Conservation (phyloP, 345 rosid genomes). For the Aegle marmelos region DNA sequence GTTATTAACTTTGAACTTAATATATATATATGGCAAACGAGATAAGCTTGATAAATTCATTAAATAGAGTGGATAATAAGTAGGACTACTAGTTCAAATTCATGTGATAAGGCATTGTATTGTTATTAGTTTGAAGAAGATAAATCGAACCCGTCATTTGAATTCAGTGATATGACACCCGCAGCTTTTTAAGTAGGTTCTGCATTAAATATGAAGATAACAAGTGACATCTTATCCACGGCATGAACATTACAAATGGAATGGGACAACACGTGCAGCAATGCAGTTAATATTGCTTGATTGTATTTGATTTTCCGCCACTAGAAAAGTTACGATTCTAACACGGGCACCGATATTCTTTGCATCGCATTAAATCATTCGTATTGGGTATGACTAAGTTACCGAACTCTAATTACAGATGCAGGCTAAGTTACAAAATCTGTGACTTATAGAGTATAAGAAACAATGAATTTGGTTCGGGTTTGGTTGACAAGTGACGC, state of each 20-base stretch:
- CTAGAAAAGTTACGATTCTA: not conserved
- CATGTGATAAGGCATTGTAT: not conserved
- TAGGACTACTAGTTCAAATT: not conserved
- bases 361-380: too few relatives aligned
- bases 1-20: too few relatives aligned
- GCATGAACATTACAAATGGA: conserved; percentile 14
- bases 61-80: not conserved
- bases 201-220: conserved; percentile 30
- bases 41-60: not conserved
- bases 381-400: too few relatives aligned
- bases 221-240: conserved; percentile 24
- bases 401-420: too few relatives aligned
- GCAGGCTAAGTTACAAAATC: too few relatives aligned
- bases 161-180: not conserved
- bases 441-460: too few relatives aligned
- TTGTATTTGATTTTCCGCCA: not conserved
- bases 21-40: too few relatives aligned
- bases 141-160: not conserved
- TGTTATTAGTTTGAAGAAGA: not conserved
- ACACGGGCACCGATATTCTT: too few relatives aligned
- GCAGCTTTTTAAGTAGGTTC: not conserved
- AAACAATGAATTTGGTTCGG: not conserved
- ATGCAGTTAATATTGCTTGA: not conserved
- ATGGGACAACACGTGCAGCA: not conserved
- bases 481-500: too few relatives aligned